These are phyloP conservation scores for Podaxis sp. DNA, from an alignment of 768 basidiomycete species.

Conservation along the genomic window DNA sequence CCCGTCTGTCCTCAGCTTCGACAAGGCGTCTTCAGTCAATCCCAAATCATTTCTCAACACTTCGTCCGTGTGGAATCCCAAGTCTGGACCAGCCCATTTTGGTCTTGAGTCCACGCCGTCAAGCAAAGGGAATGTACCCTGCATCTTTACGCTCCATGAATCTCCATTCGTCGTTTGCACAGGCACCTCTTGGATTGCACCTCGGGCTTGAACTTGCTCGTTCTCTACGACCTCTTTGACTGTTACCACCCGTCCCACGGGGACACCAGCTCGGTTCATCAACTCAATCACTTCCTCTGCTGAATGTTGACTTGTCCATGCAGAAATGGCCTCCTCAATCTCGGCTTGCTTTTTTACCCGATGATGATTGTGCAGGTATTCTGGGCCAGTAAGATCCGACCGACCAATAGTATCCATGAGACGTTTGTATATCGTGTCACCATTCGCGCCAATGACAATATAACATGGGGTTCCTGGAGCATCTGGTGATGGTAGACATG, in stretches of 20 bases:
- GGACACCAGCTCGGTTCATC: constrained; percentile 51
- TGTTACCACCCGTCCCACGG: constrained; percentile 58
- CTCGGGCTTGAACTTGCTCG: constrained; percentile 51
- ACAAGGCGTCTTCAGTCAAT: constrained; percentile 30
- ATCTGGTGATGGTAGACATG: constrained; percentile 46
- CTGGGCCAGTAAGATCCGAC: constrained; percentile 52
- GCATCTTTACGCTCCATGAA: constrained; percentile 64
- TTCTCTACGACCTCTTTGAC: constrained; percentile 60
- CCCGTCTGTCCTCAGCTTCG: constrained; percentile 32
- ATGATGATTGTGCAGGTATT: constrained; percentile 52
- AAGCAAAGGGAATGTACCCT: constrained; percentile 56
- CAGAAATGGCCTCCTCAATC: constrained; percentile 60
- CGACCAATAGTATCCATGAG: constrained; percentile 60
- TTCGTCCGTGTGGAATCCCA: constrained; percentile 56
- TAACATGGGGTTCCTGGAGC: constrained; percentile 40
- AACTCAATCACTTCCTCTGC: constrained; percentile 49
- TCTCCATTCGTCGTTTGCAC: constrained; percentile 31
- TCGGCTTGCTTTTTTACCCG: constrained; percentile 59
- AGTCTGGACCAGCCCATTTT: constrained; percentile 64
- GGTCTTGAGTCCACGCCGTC: constrained; percentile 55
- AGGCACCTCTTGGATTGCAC: constrained; percentile 55
- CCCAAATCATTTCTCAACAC: constrained; percentile 42
- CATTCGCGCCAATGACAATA: constrained; percentile 70
- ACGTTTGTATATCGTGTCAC: constrained; percentile 63
- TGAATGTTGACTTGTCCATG: constrained; percentile 48